phyloP scores from a whole-genome alignment of 352 stramenopile genomes.

The Plasmopara muralis region DNA sequence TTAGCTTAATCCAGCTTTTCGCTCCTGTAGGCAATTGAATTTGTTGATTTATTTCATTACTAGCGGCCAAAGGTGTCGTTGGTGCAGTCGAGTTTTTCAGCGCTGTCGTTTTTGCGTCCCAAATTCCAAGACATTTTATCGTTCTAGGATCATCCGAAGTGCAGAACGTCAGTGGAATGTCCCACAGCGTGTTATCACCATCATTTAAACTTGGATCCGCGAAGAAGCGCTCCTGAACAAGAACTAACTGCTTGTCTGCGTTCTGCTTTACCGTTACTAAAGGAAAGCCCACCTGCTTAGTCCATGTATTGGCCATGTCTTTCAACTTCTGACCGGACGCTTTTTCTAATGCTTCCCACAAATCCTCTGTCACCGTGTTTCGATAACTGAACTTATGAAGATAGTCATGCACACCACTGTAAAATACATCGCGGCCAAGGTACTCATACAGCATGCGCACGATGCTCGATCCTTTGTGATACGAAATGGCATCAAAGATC shows the following conservation, averaged over 20 bases:
- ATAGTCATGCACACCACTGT: conserved; percentile 89
- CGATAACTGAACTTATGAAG: conserved; percentile 91
- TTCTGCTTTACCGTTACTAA: conserved; percentile 78
- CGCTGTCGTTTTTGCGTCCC: conserved; percentile 44
- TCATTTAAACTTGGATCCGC: conserved; percentile 68
- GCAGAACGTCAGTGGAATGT: conserved; percentile 77
- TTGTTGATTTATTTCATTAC: conserved; percentile 80
- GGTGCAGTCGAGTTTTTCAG: conserved; percentile 6
- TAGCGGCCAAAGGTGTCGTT: conserved; percentile 44
- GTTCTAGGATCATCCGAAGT: conserved; percentile 35
- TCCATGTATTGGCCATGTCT: conserved; percentile 92
- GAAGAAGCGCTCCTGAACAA: conserved; percentile 93
- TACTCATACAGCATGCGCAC: conserved; percentile 74
- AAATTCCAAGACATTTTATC: conserved; percentile 62
- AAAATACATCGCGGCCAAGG: conserved; percentile 61
- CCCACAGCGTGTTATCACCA: conserved; percentile 75
- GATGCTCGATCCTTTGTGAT: conserved; percentile 87
- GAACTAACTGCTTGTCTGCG: conserved; percentile 49
- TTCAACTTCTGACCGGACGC: conserved; percentile 85
- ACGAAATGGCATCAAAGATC: conserved; percentile 98
- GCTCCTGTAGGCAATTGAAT: conserved; percentile 41
- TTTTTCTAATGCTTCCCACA: conserved; percentile 92
- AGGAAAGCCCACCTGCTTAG: conserved; percentile 92
- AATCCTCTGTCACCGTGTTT: conserved; percentile 93
- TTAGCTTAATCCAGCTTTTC: conserved; percentile 92